A percentile compares a stretch with the other conserved stretches of the same genome.
Conservation (phyloP, 2,329 filamentous ascomycete genomes). For the Hypoxylon sp. region DNA sequence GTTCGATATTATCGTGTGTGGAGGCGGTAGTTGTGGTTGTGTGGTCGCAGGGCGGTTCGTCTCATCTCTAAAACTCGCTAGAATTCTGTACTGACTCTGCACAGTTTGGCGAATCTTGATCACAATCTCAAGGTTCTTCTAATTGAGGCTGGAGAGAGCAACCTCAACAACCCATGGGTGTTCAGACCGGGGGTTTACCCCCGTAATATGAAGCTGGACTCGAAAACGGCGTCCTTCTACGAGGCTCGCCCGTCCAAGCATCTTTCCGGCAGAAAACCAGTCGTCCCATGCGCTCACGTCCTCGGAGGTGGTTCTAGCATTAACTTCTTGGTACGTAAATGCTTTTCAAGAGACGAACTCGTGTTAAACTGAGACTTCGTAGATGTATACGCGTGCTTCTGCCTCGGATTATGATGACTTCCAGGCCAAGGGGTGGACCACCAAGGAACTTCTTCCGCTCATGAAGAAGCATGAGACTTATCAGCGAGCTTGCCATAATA, state of each 20-base stretch:
- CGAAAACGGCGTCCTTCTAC: constrained; percentile 86
- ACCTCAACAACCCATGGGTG: constrained; percentile 84
- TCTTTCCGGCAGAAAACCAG: constrained; percentile 77
- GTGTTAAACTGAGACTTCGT: constrained; percentile 30
- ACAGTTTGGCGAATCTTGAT: constrained; percentile 79
- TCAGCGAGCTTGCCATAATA: constrained; percentile 74
- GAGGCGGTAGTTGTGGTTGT: constrained; percentile 77
- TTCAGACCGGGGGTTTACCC: constrained; percentile 83
- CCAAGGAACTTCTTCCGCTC: constrained; percentile 79
- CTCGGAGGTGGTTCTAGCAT: constrained; percentile 81
- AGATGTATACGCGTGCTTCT: constrained; percentile 82
- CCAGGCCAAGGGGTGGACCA: constrained; percentile 84
- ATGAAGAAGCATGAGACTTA: constrained; percentile 89
- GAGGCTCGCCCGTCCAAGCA: constrained; percentile 81
- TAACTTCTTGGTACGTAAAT: constrained; percentile 76
- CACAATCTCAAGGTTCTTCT: constrained; percentile 76
- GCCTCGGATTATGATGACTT: constrained; percentile 84
- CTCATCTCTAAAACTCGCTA: constrained; percentile 2
- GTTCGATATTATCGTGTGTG: constrained; percentile 85
- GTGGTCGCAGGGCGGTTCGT: constrained; percentile 70
- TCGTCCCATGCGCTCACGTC: constrained; percentile 82
- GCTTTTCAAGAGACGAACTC: no score
- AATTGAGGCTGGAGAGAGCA: constrained; percentile 55
- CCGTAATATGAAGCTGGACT: constrained; percentile 81
- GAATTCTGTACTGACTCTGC: constrained; percentile 56